Evolutionary conservation across 306 rosid species (phyloP).

Genomic region (Betula pendula): DNA sequence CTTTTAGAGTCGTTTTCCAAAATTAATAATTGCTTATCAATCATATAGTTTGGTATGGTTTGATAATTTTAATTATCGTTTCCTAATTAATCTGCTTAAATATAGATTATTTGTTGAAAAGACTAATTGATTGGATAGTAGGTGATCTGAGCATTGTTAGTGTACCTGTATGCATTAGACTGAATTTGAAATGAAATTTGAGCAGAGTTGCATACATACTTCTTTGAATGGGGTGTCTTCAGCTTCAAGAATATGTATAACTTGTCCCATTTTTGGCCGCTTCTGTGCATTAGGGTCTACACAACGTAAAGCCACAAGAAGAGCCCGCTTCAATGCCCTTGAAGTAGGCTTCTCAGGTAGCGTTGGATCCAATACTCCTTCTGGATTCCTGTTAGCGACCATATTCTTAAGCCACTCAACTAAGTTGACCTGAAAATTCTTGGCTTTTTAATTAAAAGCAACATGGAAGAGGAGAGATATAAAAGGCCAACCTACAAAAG

Average conservation of each 20-base stretch:
- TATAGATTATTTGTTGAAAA: not conserved
- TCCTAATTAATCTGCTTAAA: not conserved
- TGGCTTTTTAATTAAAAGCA: conserved; percentile 5
- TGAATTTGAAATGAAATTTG: conserved; percentile 22
- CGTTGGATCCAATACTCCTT: conserved; percentile 82
- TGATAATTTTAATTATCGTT: not conserved
- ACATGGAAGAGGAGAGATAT: conserved; percentile 12
- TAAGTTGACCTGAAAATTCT: conserved; percentile 68
- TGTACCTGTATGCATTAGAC: conserved; percentile 3
- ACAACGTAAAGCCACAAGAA: conserved; percentile 86
- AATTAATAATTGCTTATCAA: not conserved
- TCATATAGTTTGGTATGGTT: not conserved
- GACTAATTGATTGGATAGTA: not conserved
- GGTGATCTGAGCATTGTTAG: not conserved
- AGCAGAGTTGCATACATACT: conserved; percentile 47
- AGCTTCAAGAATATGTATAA: conserved; percentile 94
- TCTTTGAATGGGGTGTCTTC: conserved; percentile 72
- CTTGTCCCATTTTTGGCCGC: conserved; percentile 87
- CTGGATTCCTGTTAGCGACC: conserved; percentile 74
- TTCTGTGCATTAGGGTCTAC: conserved; percentile 80
- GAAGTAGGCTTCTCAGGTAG: conserved; percentile 73
- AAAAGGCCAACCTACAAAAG: not conserved
- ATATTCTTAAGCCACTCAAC: conserved; percentile 92
- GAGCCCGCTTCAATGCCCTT: conserved; percentile 77
- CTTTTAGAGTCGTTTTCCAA: not conserved